Base-by-base conservation (phyloP, 148 eudicot species). In the Cornus kousa region DNA sequence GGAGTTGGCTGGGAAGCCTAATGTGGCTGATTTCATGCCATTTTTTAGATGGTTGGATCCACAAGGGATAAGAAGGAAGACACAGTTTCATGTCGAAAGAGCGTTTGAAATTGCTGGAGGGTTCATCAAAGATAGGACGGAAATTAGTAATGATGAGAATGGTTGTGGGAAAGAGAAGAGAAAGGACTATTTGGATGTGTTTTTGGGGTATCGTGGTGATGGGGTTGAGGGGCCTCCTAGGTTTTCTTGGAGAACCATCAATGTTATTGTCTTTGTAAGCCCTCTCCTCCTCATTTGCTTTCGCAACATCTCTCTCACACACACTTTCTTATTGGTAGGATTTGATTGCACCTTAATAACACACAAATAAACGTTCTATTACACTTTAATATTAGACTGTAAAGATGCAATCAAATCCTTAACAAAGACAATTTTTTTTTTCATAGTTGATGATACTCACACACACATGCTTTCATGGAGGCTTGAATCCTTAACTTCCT, bases 21-120 rank as follows among this genome's bases (percentile, higher is more conserved):
- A 86, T 24, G 76, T 82, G 16, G 89, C 84, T 0, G 91, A 88
- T 74, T 86, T 80, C 43, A 82, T 86, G 40, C 89, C 91, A 0
- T 55, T 80, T 67, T 78, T 84, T 5, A 76, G 79, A 17, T 71
- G 33, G 69, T 75, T 74, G 16, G 87, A 77, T 74, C 84, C 82
- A 5, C 82, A 72, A 75, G 82, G 77, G 73, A 78, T 39, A 62
- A 66, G 69, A 75, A 80, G 73, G 48, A 76, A 53, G 75, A 78
- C 84, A 12, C 74, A 80, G 39, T 80, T 69, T 43, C 82, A 80
- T 60, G 70, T 80, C 0, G 74, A 75, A 16, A 28, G 35, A 5
- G 70, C 78, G 0, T 74, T 80, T 32, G 82, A 75, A 20, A 80
- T 80, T 40, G 78, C 74, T 0, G 78, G 78, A 80, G 78, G 70